Base-by-base conservation (phyloP, 306 rosid species). In the Clitoria ternatea region DNA sequence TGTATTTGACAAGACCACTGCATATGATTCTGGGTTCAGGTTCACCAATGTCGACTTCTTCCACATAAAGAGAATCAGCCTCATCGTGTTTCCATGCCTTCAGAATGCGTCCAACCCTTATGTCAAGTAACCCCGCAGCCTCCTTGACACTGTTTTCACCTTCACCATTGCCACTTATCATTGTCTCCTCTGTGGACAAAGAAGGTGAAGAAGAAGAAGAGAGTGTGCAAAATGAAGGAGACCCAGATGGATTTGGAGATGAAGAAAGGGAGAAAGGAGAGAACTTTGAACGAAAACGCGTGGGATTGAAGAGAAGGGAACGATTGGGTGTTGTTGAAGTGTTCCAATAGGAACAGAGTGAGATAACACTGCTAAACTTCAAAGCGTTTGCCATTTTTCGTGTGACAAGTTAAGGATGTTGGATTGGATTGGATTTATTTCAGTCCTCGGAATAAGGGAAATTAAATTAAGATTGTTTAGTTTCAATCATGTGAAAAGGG, bases 1-100 rank as follows among this genome's bases (percentile, higher is more conserved):
- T 70, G 40, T 84, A 87, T 1, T 81, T 89, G 67, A 90, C 97
- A 29, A 94, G 95, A 22, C 97, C 98, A 59, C 97, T 90, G 81
- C 98, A 94, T 67, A 94, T 90, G 39, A 87, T 76, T 74, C 95
- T 91, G 50, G 98, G 90, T 70, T 94, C 88, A 10, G 90, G 69
- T 42, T 94, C 96, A 32, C 98, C 97, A 55, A 87, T 78, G 71
- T 90, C 95, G 1, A 94, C 88, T 76, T 89, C 96, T 79, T 94
- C 98, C 1, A 90, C 97, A 74, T 85, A 94, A 13, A 94, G 97
- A 32, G 91, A 76, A 20, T 94, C 98, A 24, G 97, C 98, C 65
- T 94, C 97, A 36, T 84, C 92, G 53, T 94, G 98, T 76, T 86
- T 84, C 98, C 96, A 87, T 1, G 95, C 97, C 79, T 37, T 90